Percentiles rank a stretch among this genome's conserved stretches.
phyloP scores from a whole-genome alignment of 257 asterid species.

The Solanum peruvianum region DNA sequence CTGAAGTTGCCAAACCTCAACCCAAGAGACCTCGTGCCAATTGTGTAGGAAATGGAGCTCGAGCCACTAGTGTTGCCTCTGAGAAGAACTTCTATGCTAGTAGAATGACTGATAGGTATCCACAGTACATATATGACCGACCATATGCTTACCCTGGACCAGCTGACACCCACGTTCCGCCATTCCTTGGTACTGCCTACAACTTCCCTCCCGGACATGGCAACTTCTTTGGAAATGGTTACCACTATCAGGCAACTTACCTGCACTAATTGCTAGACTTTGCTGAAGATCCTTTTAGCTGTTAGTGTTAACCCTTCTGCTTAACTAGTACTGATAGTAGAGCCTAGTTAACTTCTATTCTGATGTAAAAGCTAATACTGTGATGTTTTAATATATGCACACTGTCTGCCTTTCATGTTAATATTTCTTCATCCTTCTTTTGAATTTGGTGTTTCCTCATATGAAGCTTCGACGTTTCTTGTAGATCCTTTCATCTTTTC shows the following conservation, averaged over 20 bases:
- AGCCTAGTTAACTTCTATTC: constrained; percentile 43
- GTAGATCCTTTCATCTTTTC: neutral
- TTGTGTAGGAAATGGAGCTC: constrained; percentile 48
- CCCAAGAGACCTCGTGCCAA: constrained; percentile 91
- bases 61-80: constrained; percentile 30
- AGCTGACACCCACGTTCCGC: constrained; percentile 43
- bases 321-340: constrained; percentile 39
- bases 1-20: constrained; percentile 95
- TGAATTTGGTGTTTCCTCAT: neutral
- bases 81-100: constrained; percentile 50
- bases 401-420: constrained; percentile 5
- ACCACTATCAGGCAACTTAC: constrained; percentile 90
- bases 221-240: constrained; percentile 82
- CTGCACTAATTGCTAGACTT: constrained; percentile 80
- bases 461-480: neutral
- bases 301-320: constrained; percentile 61
- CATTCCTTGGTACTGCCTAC: constrained; percentile 53
- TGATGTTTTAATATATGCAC: constrained; percentile 24
- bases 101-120: constrained; percentile 63
- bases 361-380: constrained; percentile 60
- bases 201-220: constrained; percentile 50
- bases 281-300: constrained; percentile 41
- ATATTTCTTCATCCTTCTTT: neutral
- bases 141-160: constrained; percentile 62
- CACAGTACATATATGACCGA: constrained; percentile 67